These are phyloP conservation scores for Dothideomycetidae sp. DNA, from an alignment of 2,329 filamentous ascomycete genomes.

Conservation along the genomic window DNA sequence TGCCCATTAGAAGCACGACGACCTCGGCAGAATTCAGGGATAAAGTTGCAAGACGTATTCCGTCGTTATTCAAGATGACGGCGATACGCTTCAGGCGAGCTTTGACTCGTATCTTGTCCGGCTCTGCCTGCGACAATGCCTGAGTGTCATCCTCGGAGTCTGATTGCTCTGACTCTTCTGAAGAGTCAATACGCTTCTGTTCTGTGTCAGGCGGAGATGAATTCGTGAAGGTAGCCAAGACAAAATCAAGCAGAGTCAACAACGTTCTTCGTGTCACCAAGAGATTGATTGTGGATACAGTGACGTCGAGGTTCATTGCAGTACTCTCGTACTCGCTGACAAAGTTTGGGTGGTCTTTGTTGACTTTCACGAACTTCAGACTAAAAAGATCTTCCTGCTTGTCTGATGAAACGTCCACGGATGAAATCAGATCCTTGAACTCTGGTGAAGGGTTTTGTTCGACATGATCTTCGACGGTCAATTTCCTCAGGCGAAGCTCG, in stretches of 20 bases:
- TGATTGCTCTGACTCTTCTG: slow-evolving; percentile 20
- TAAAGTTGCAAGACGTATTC: slow-evolving; percentile 81
- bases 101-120: slow-evolving; percentile 81
- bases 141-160: slow-evolving; percentile 25
- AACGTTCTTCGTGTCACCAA: slow-evolving; percentile 88
- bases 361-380: slow-evolving; percentile 81
- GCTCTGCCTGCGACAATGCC: slow-evolving; percentile 23
- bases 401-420: slow-evolving; percentile 55
- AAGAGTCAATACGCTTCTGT: slow-evolving; percentile 20
- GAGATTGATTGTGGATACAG: slow-evolving; percentile 88
- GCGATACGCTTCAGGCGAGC: slow-evolving; percentile 86
- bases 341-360: slow-evolving; percentile 83
- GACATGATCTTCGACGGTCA: slow-evolving; percentile 89
- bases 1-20: slow-evolving; percentile 72
- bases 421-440: slow-evolving; percentile 96
- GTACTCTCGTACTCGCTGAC: slow-evolving; percentile 83
- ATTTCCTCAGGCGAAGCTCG: slow-evolving; percentile 71
- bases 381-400: slow-evolving; percentile 70
- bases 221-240: slow-evolving; percentile 77
- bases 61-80: slow-evolving; percentile 93
- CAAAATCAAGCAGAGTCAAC: slow-evolving; percentile 83
- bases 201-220: slow-evolving; percentile 19
- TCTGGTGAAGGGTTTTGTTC: slow-evolving; percentile 71
- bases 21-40: slow-evolving; percentile 88
- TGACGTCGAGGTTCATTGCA: slow-evolving; percentile 80